Base-by-base conservation (phyloP, 2,329 filamentous ascomycete genomes). In the Fusarium tupiense region DNA sequence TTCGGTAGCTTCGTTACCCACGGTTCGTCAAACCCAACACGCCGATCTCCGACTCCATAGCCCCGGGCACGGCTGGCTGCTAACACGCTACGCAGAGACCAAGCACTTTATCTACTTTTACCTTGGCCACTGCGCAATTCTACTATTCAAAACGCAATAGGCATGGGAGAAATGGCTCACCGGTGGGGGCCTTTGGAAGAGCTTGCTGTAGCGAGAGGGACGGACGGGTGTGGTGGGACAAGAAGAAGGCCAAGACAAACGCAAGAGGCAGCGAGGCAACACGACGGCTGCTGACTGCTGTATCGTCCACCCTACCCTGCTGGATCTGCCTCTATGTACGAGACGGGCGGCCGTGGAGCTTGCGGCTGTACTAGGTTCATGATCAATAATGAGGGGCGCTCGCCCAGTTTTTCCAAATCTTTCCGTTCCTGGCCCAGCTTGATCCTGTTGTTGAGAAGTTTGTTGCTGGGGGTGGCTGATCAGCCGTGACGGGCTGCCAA, bases 101-200 rank as follows among this genome's bases (percentile, higher is more conserved):
- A 98, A 98, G 87, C 96, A 99, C 85, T 99, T 99, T 88, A 98
- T 99, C 83, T 99, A 99, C 88, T 99, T 99, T 88, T 99, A 99
- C 87, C 93, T 99, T 69, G 96, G 96, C 62, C 96, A 98, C 88
- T 98, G 95, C 84, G 96, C 96, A 69, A 98, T 99, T 82, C 90
- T 99, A 64, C 91, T 99, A 61, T 99, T 98, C 91, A 99, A 99
- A 90, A 99, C 96, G 46, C 96, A 98, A 90, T 98, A 91, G 81
- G 77, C 75, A 71, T 78, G 77, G 76, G 77, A 72, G 73, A 69
- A 78, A 65, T 76, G 74, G 77, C 73, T 78, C 74, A 76, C 75
- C 64, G 57, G 69, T 65, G 64, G 70, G 72, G 72, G 76, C 76
- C 75, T 78, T 78, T 78, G 76, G 76, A 78, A 78, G 75, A 78